Evolutionary conservation across 1,139 yeast species (phyloP).

Genomic region (Geotrichum fermentans): DNA sequence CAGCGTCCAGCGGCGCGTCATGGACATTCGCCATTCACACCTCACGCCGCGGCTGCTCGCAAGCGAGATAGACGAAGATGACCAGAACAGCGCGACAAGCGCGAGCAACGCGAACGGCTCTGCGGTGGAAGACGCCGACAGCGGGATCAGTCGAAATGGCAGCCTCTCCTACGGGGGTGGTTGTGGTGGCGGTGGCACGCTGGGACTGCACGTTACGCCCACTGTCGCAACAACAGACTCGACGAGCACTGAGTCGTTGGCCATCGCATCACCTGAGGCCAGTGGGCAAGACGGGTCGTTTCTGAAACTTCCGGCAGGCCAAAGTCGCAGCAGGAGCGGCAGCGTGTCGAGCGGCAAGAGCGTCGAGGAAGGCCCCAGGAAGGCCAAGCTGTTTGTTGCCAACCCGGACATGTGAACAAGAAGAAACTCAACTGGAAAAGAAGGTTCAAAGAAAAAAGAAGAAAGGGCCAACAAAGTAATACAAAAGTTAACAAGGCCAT

Average conservation of each 20-base stretch:
- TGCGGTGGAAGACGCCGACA: not conserved
- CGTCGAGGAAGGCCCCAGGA: constrained; percentile 4
- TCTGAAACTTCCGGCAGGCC: not conserved
- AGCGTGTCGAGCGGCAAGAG: constrained; percentile 1
- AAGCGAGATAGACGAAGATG: constrained; percentile 64
- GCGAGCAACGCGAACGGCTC: not conserved
- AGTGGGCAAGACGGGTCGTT: no score
- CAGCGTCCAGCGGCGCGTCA: constrained; percentile 24
- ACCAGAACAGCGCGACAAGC: not conserved
- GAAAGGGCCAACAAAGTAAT: not conserved
- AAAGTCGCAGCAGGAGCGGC: no score
- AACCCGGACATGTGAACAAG: constrained; percentile 9
- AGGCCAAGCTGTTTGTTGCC: constrained; percentile 15
- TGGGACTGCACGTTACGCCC: not conserved
- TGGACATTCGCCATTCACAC: constrained; percentile 71
- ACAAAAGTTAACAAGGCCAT: no score
- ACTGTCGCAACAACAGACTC: no score
- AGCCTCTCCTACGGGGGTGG: not conserved
- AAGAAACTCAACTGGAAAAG: not conserved
- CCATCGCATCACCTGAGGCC: no score
- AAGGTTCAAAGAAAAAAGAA: not conserved
- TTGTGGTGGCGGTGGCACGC: no score
- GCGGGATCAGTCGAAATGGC: not conserved
- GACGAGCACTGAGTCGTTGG: no score
- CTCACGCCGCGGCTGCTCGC: constrained; percentile 70